A percentile compares a stretch with the other conserved stretches of the same genome.
Evolutionary conservation across 129 eudicot genomes (phyloP).

Genomic region (Logfia minima): DNA sequence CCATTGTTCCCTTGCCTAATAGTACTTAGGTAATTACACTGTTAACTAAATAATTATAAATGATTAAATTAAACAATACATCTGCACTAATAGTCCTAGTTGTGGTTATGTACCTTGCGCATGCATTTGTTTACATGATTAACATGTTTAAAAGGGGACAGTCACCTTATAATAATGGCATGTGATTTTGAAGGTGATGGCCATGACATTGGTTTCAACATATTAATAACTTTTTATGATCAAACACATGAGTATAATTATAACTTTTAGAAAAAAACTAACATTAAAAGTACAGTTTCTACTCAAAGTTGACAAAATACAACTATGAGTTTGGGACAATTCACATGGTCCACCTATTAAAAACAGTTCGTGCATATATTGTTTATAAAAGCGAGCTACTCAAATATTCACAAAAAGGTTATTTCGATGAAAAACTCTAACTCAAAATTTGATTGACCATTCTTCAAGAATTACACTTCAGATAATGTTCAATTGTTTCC

Average conservation of each 20-base stretch:
- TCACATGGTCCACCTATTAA: slow-evolving; percentile 21
- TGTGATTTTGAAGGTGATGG: slow-evolving; percentile 33
- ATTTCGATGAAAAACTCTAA: no score
- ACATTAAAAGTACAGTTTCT: slow-evolving; percentile 35
- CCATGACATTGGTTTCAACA: slow-evolving; percentile 27
- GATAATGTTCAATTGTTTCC: no score
- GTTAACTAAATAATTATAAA: no score
- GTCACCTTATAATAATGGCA: slow-evolving; percentile 38
- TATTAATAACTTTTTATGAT: slow-evolving; percentile 23
- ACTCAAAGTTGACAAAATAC: slow-evolving; percentile 31
- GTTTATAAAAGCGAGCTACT: not conserved
- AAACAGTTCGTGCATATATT: not conserved
- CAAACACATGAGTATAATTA: slow-evolving; percentile 23
- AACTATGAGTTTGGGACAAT: not conserved
- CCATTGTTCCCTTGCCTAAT: no score
- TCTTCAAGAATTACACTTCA: no score
- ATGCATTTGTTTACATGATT: slow-evolving; percentile 41
- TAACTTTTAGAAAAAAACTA: slow-evolving; percentile 23
- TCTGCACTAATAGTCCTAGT: not conserved
- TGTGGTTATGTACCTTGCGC: slow-evolving; percentile 34
- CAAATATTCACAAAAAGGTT: no score
- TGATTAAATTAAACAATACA: not conserved
- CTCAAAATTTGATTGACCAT: no score
- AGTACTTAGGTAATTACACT: not conserved
- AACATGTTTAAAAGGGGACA: slow-evolving; percentile 33